Evolutionary conservation across 306 rosid genomes (phyloP).

Genomic region (Echinosophora koreensis): DNA sequence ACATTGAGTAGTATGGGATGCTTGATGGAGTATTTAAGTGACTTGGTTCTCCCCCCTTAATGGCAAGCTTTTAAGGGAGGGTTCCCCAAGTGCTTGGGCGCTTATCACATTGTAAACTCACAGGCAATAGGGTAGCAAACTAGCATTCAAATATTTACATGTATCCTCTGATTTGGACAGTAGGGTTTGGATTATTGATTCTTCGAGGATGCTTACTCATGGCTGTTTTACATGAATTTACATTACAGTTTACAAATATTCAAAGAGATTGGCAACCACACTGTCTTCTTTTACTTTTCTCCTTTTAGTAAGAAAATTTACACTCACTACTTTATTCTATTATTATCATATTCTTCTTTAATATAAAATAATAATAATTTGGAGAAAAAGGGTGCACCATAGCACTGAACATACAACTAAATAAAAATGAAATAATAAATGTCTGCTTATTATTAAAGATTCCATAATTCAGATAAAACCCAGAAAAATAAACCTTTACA

Average conservation of each 20-base stretch:
- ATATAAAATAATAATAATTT: slow-evolving; percentile 27
- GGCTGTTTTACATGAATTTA: slow-evolving; percentile 30
- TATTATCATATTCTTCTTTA: slow-evolving; percentile 14
- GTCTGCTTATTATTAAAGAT: neutral
- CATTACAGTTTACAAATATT: slow-evolving; percentile 29
- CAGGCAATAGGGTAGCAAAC: neutral
- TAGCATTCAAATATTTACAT: slow-evolving; percentile 24
- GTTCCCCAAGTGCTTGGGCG: no score
- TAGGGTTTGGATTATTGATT: slow-evolving; percentile 33
- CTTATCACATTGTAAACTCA: neutral
- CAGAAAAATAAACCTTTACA: slow-evolving; percentile 24
- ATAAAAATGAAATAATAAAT: neutral
- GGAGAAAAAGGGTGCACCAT: slow-evolving; percentile 19
- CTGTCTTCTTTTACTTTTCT: neutral
- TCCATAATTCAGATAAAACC: slow-evolving; percentile 34
- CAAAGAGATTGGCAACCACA: slow-evolving; percentile 14
- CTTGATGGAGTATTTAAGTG: no score
- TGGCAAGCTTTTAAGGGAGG: no score
- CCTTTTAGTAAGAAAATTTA: neutral
- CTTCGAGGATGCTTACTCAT: slow-evolving; percentile 15
- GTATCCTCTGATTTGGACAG: slow-evolving; percentile 35
- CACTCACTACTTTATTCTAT: slow-evolving; percentile 8
- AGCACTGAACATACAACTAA: slow-evolving; percentile 16
- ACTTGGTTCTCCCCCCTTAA: no score
- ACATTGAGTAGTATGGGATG: no score